Evolutionary conservation across 2,329 filamentous ascomycete genomes (phyloP).

Genomic region (Beauveria sp.): DNA sequence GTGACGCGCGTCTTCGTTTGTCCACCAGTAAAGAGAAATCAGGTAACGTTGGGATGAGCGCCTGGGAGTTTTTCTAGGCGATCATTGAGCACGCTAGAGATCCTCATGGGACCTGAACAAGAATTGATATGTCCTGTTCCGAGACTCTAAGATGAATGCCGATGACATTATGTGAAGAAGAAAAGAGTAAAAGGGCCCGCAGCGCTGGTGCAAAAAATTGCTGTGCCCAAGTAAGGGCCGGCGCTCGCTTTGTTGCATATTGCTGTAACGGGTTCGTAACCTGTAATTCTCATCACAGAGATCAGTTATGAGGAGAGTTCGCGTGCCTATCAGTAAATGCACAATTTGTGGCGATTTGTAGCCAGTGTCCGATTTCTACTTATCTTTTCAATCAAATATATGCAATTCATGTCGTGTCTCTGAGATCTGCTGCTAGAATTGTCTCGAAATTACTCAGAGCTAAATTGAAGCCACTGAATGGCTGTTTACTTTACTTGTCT

Average conservation of each 20-base stretch:
- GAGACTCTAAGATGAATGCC: slow-evolving; percentile 99
- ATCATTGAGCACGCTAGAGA: slow-evolving; percentile 97
- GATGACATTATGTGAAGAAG: slow-evolving; percentile 63
- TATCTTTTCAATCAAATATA: too few species aligned
- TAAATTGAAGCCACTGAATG: too few species aligned
- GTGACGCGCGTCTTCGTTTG: slow-evolving; percentile 38
- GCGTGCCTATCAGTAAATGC: too few species aligned
- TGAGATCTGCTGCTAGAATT: too few species aligned
- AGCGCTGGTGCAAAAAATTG: slow-evolving; percentile 18
- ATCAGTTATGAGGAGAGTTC: background rate
- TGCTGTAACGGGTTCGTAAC: slow-evolving; percentile 5
- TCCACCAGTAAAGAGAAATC: slow-evolving; percentile 36
- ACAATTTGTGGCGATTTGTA: too few species aligned
- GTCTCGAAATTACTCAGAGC: too few species aligned
- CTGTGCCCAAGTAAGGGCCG: slow-evolving; percentile 10
- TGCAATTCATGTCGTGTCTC: too few species aligned
- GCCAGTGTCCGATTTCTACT: too few species aligned
- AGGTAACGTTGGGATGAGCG: slow-evolving; percentile 67
- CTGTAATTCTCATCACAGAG: background rate
- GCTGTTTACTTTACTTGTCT: too few species aligned
- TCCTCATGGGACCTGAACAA: slow-evolving; percentile 78
- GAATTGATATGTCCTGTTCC: slow-evolving; percentile 81
- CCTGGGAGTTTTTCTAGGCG: slow-evolving; percentile 69
- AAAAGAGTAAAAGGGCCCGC: slow-evolving; percentile 32
- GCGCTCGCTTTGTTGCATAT: slow-evolving; percentile 22